Percentiles rank a stretch among this genome's conserved stretches.
These are phyloP conservation scores for Drechslerella stenobrocha DNA, from an alignment of 2,329 filamentous ascomycete genomes.

Conservation along the genomic window DNA sequence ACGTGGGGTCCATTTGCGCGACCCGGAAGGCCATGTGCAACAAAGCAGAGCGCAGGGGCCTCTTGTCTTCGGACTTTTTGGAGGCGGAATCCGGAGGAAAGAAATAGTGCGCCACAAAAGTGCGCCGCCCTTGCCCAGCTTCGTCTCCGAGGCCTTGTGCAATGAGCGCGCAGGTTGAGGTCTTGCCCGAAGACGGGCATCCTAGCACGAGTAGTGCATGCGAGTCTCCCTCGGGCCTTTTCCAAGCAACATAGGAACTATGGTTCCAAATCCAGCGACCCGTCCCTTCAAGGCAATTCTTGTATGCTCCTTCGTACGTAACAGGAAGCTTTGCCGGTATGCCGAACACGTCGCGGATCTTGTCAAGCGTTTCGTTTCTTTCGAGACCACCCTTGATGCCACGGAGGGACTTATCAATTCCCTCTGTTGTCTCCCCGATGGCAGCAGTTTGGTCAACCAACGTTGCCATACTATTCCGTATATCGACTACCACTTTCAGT, in stretches of 20 bases:
- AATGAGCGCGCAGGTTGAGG: conserved; percentile 50
- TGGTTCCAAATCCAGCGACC: neutral
- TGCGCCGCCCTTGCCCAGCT: conserved; percentile 50
- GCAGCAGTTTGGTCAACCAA: conserved; percentile 9
- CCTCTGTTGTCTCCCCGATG: conserved; percentile 31
- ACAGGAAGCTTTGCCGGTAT: conserved; percentile 49
- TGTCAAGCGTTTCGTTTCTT: conserved; percentile 48
- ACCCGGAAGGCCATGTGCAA: conserved; percentile 54
- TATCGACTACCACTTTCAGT: conserved; percentile 27
- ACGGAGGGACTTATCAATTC: conserved; percentile 30
- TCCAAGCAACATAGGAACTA: neutral
- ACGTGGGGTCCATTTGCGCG: conserved; percentile 52
- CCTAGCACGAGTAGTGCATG: conserved; percentile 51
- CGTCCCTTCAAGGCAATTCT: conserved; percentile 29
- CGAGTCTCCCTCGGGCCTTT: conserved; percentile 19
- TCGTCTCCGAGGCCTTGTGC: conserved; percentile 52
- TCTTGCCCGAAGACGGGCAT: conserved; percentile 52
- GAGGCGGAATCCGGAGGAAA: conserved; percentile 50
- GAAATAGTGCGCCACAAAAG: conserved; percentile 53
- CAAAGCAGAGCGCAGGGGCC: conserved; percentile 49
- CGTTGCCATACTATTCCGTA: neutral
- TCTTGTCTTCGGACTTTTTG: conserved; percentile 51
- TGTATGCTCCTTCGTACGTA: conserved; percentile 51
- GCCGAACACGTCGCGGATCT: conserved; percentile 49
- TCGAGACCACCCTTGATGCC: conserved; percentile 49